Percentiles rank a stretch among this genome's conserved stretches.
phyloP scores from a whole-genome alignment of 2,329 filamentous ascomycete species.

The Magnaporthales sp. region DNA sequence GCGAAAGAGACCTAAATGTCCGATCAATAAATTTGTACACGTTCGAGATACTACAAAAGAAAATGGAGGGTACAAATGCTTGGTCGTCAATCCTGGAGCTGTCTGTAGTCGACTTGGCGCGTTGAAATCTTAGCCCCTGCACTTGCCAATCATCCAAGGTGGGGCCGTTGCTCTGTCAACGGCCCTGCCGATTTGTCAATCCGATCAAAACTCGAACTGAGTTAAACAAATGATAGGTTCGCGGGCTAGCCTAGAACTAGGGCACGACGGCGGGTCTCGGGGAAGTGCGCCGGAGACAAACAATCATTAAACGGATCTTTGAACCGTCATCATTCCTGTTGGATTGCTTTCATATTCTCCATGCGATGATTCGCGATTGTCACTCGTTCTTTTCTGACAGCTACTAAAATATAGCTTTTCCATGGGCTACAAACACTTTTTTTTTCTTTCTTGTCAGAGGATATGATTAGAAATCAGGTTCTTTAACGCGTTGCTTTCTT shows the following conservation, averaged over 20 bases:
- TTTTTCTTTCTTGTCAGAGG: constrained; percentile 17
- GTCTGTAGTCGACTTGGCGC: background rate
- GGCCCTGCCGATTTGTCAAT: background rate
- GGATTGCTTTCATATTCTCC: background rate
- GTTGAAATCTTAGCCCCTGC: background rate
- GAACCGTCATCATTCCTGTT: background rate
- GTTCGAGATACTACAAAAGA: background rate
- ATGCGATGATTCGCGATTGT: background rate
- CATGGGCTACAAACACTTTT: constrained; percentile 9
- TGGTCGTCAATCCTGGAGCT: background rate
- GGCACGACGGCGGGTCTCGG: background rate
- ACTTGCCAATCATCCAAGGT: background rate
- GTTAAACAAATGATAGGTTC: constrained; percentile 5
- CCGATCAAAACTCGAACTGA: constrained; percentile 2
- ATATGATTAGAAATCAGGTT: constrained; percentile 23
- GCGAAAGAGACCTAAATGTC: background rate
- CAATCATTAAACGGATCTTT: background rate
- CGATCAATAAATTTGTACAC: background rate
- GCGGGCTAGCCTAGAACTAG: background rate
- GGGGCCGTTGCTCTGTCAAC: constrained; percentile 6
- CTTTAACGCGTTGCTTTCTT: constrained; percentile 19
- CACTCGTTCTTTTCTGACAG: constrained; percentile 10
- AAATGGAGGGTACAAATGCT: background rate
- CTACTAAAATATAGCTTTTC: constrained; percentile 11
- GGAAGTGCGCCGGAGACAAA: background rate